Evolutionary conservation across 2,329 filamentous ascomycete species (phyloP).

Genomic region (Chaetomium olivaceum): DNA sequence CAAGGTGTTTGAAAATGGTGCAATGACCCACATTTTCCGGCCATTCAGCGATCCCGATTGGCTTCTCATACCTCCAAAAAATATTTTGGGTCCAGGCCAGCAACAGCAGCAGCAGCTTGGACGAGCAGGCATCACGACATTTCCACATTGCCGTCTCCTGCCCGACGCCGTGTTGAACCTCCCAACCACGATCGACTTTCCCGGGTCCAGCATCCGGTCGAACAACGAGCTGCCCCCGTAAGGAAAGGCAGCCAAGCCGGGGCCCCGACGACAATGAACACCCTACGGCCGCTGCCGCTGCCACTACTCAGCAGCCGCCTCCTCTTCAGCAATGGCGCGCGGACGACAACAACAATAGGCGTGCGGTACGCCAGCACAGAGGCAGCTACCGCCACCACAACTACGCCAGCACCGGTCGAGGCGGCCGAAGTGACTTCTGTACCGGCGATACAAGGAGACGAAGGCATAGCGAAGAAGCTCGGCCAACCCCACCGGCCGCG

Average conservation of each 20-base stretch:
- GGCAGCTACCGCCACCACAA: not conserved
- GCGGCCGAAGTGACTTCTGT: not conserved
- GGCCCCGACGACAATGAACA: conserved; percentile 16
- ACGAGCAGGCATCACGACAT: conserved; percentile 9
- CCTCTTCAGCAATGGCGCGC: conserved; percentile 11
- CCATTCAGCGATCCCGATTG: conserved; percentile 23
- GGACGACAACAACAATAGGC: not conserved
- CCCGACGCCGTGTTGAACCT: conserved; percentile 7
- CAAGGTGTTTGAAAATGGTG: not conserved
- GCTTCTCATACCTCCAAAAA: conserved; percentile 20
- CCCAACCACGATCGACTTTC: conserved; percentile 8
- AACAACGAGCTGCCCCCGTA: not conserved
- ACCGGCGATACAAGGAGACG: not conserved
- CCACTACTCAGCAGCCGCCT: conserved; percentile 11
- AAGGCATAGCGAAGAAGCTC: not conserved
- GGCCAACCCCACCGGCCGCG: not conserved
- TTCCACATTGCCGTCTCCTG: not conserved
- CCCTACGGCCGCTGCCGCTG: conserved; percentile 19
- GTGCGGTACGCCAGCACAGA: conserved; percentile 18
- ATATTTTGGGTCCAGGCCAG: conserved; percentile 19
- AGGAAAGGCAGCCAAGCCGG: not conserved
- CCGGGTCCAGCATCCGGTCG: not conserved
- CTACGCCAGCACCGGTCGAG: not conserved
- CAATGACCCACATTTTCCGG: conserved; percentile 17
- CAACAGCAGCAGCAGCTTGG: not conserved